Evolutionary conservation across 345 rosid genomes (phyloP).

Genomic region (Isatis tinctoria): DNA sequence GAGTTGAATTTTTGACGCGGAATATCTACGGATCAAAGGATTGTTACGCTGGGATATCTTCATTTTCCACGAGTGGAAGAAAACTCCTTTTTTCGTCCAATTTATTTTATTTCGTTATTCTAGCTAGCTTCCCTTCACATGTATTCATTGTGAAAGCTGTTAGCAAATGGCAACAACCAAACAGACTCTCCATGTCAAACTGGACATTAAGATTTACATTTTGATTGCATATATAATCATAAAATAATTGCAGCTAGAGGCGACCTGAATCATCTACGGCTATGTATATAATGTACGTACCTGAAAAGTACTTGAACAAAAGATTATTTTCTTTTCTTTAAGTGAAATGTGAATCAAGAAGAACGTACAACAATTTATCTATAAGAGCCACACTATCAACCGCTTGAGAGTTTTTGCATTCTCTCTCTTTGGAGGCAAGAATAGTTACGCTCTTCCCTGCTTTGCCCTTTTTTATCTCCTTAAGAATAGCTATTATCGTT

Average conservation of each 20-base stretch:
- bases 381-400: not conserved
- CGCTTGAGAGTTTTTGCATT: not conserved
- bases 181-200: not conserved
- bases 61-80: not conserved
- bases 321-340: not conserved
- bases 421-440: not conserved
- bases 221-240: not conserved
- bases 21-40: not conserved
- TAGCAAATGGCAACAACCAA: not conserved
- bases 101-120: not conserved
- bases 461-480: slow-evolving; percentile 5
- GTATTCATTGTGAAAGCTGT: not conserved
- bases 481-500: slow-evolving; percentile 6
- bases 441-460: not conserved
- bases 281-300: not conserved
- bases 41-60: too few species aligned
- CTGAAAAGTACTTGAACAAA: not conserved
- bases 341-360: not conserved
- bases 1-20: slow-evolving; percentile 3
- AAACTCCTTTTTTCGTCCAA: not conserved
- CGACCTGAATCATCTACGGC: not conserved
- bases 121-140: not conserved
- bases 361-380: not conserved
- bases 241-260: not conserved
- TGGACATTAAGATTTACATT: not conserved